Percentiles rank a stretch among this genome's conserved stretches.
Conservation (phyloP, 495 filamentous ascomycete species). For the Letharia lupina region DNA sequence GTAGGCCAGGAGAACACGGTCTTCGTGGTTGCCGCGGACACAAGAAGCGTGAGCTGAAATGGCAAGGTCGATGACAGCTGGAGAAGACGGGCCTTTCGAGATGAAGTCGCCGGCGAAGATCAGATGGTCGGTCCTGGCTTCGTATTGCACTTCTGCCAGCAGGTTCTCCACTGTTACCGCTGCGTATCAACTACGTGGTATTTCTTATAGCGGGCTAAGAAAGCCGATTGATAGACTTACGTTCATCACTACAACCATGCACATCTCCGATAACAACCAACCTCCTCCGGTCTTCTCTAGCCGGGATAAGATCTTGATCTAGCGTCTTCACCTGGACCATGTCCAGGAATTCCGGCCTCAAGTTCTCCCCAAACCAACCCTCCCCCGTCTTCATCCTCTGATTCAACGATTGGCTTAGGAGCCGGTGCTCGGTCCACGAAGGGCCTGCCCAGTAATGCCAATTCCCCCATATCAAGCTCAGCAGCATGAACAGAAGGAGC, state of each 20-base stretch:
- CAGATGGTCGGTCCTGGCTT: conserved; percentile 58
- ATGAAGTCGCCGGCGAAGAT: conserved; percentile 79
- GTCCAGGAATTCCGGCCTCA: conserved; percentile 39
- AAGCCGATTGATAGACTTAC: conserved; percentile 33
- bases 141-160: conserved; percentile 58
- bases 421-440: conserved; percentile 32
- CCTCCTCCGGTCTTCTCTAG: conserved; percentile 30
- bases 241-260: conserved; percentile 67
- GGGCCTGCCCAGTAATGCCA: conserved; percentile 40
- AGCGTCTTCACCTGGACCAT: conserved; percentile 41
- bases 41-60: conserved; percentile 60
- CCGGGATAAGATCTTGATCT: conserved; percentile 34
- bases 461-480: conserved; percentile 32
- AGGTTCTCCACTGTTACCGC: conserved; percentile 47
- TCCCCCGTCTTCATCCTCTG: conserved; percentile 29
- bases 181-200: conserved; percentile 12
- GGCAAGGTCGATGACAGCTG: conserved; percentile 67
- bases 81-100: conserved; percentile 78
- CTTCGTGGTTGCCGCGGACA: conserved; percentile 92
- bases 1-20: conserved; percentile 56
- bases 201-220: neutral
- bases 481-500: conserved; percentile 35
- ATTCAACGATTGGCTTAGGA: conserved; percentile 34
- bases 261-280: conserved; percentile 83
- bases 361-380: conserved; percentile 44